Evolutionary conservation across 176 grass and related monocot species (phyloP).

Genomic region (Avena atlantica): DNA sequence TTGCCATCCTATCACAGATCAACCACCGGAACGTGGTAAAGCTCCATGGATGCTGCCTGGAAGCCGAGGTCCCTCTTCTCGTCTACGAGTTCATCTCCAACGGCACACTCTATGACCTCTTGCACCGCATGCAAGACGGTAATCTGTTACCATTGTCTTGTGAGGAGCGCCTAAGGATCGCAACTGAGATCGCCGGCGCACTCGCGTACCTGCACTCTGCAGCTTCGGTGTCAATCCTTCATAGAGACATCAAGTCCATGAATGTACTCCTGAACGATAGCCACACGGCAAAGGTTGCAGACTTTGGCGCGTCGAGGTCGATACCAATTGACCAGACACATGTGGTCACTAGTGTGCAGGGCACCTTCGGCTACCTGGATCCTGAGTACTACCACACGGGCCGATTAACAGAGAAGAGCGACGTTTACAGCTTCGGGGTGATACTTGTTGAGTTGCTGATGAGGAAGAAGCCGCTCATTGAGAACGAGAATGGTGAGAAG

Average conservation of each 20-base stretch:
- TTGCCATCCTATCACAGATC: slow-evolving; percentile 37
- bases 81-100: slow-evolving; percentile 43
- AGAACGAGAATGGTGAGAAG: slow-evolving; percentile 35
- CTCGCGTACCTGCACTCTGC: too few relatives aligned
- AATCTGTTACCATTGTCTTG: background rate
- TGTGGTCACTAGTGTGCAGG: background rate
- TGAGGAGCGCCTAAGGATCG: slow-evolving; percentile 38
- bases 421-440: slow-evolving; percentile 43
- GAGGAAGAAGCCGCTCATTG: slow-evolving; percentile 27
- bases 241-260: too few relatives aligned
- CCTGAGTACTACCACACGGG: slow-evolving; percentile 29
- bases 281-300: slow-evolving; percentile 24
- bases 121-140: background rate
- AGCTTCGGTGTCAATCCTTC: too few relatives aligned
- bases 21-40: slow-evolving; percentile 47
- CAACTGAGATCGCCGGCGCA: slow-evolving; percentile 1
- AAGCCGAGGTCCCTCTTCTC: slow-evolving; percentile 24
- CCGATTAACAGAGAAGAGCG: slow-evolving; percentile 37
- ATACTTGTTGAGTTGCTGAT: slow-evolving; percentile 34
- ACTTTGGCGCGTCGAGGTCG: slow-evolving; percentile 27
- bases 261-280: slow-evolving; percentile 28
- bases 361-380: too few relatives aligned
- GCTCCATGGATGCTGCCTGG: slow-evolving; percentile 42
- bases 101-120: slow-evolving; percentile 36
- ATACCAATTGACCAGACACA: slow-evolving; percentile 33